phyloP scores from a whole-genome alignment of 2,329 filamentous ascomycete genomes.

The Ophioceras dolichostomum region DNA sequence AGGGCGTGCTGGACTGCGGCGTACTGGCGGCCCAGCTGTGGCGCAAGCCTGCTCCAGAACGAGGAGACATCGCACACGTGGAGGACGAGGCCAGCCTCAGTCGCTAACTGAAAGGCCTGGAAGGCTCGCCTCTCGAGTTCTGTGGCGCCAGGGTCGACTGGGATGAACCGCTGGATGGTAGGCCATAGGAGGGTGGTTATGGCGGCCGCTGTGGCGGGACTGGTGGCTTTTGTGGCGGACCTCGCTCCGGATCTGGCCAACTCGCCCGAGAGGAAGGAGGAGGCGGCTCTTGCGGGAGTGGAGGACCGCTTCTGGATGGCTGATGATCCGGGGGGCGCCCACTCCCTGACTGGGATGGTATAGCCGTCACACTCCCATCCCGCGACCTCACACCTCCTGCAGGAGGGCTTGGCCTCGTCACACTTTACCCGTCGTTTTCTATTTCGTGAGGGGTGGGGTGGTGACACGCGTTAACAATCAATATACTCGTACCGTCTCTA shows the following conservation, averaged over 20 bases:
- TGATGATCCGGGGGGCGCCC: too few relatives aligned
- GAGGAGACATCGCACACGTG: background rate
- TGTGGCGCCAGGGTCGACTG: background rate
- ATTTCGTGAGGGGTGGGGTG: too few relatives aligned
- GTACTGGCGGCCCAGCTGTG: background rate
- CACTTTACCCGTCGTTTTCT: background rate
- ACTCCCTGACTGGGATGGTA: background rate
- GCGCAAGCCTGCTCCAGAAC: background rate
- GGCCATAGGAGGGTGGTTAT: background rate
- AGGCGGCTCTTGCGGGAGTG: background rate
- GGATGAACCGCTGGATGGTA: background rate
- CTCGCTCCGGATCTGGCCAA: too few relatives aligned
- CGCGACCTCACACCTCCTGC: background rate
- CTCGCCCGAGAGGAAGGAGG: too few relatives aligned
- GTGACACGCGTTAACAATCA: too few relatives aligned
- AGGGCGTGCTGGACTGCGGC: background rate
- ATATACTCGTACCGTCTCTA: too few relatives aligned
- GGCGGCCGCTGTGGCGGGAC: too few relatives aligned
- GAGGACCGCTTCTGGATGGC: background rate
- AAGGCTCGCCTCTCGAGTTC: background rate
- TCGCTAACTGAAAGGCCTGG: background rate
- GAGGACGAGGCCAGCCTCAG: background rate
- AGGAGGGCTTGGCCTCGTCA: background rate
- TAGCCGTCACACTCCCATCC: background rate
- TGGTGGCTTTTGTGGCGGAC: background rate